Evolutionary conservation across 208 protist species (phyloP).

Genomic region (Acanthamoeba sp.): DNA sequence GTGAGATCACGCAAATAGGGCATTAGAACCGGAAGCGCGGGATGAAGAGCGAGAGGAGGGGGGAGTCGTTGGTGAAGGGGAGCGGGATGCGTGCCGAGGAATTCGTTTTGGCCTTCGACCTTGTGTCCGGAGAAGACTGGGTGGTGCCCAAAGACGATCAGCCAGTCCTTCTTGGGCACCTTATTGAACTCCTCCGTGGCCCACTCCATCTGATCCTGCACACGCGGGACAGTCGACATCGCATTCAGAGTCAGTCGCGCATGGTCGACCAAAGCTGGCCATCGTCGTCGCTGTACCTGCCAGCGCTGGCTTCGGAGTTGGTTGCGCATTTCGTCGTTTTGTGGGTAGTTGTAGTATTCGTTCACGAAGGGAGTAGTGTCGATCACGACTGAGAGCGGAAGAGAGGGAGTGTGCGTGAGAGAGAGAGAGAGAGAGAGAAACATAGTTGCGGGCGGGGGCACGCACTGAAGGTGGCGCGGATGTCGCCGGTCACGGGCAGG

Average conservation of each 20-base stretch:
- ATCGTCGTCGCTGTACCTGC: constrained; percentile 60
- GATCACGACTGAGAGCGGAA: neutral
- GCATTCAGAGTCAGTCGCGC: neutral
- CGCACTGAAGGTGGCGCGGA: constrained; percentile 34
- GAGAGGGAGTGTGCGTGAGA: neutral
- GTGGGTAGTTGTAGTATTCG: constrained; percentile 67
- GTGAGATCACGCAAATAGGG: too few species aligned
- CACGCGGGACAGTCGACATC: neutral
- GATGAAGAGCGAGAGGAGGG: neutral
- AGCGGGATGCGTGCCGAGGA: constrained; percentile 32
- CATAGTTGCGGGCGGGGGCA: neutral
- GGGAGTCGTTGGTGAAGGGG: too few species aligned
- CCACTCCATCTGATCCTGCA: neutral
- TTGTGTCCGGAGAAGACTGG: constrained; percentile 79
- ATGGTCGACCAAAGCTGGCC: too few species aligned
- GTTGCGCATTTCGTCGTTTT: neutral
- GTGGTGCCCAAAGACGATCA: constrained; percentile 88
- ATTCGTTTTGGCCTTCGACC: constrained; percentile 74
- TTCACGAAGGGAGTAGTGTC: constrained; percentile 40
- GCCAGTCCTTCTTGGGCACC: constrained; percentile 69
- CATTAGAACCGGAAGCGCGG: too few species aligned
- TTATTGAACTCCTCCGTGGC: constrained; percentile 81
- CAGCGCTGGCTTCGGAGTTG: constrained; percentile 77
- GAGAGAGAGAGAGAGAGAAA: neutral
- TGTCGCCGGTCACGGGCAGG: constrained; percentile 56